Conservation (phyloP, 371 early-diverging fungal genomes). For the Rhizomucor pusillus region DNA sequence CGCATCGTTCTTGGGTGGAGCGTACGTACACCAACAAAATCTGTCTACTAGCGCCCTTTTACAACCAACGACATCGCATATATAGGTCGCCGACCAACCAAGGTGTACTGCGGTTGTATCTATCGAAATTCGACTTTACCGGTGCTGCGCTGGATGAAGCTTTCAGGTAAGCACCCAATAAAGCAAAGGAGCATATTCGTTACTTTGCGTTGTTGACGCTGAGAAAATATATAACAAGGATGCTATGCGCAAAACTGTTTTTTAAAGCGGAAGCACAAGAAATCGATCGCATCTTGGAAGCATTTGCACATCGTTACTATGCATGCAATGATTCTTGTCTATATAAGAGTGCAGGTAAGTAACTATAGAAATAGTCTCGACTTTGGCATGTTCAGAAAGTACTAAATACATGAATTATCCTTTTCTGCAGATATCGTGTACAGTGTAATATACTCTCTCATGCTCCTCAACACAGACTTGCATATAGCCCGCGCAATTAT, state of each 20-base stretch:
- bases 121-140: conserved; percentile 73
- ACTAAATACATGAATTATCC: background rate
- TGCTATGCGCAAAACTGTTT: conserved; percentile 71
- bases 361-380: background rate
- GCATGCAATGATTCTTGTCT: conserved; percentile 61
- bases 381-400: background rate
- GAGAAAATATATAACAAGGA: conserved; percentile 17
- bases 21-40: conserved; percentile 10
- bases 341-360: conserved; percentile 37
- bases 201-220: conserved; percentile 1
- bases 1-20: conserved; percentile 33
- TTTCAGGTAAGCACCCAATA: conserved; percentile 49
- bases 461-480: conserved; percentile 90
- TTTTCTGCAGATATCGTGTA: conserved; percentile 62
- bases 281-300: conserved; percentile 80
- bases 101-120: conserved; percentile 56
- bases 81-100: conserved; percentile 43
- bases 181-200: background rate
- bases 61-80: background rate
- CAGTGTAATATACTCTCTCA: conserved; percentile 76
- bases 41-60: no score
- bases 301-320: conserved; percentile 74
- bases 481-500: conserved; percentile 60
- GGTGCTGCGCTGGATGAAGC: conserved; percentile 71
- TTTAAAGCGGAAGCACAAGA: conserved; percentile 91